Evolutionary conservation across 805 yeast species (phyloP).

Genomic region (Lipomyces anomalus): DNA sequence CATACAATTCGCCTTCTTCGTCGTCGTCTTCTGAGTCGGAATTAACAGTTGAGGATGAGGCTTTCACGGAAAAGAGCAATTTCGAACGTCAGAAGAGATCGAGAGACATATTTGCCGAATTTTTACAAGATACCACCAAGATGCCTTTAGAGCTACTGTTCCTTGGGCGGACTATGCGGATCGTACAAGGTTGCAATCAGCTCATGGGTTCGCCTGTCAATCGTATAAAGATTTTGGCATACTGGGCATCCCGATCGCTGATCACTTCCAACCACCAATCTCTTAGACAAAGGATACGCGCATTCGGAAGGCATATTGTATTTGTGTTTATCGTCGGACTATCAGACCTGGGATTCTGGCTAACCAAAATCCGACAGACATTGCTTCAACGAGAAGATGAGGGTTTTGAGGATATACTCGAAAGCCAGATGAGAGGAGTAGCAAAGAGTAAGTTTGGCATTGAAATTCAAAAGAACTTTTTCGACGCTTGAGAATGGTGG

Average conservation of each 20-base stretch:
- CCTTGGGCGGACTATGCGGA: slow-evolving; percentile 64
- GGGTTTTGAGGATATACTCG: slow-evolving; percentile 42
- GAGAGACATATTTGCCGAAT: slow-evolving; percentile 46
- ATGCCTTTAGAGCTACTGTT: slow-evolving; percentile 65
- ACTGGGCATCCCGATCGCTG: slow-evolving; percentile 41
- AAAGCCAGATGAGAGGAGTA: slow-evolving; percentile 33
- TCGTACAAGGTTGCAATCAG: slow-evolving; percentile 65
- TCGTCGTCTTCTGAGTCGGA: no score
- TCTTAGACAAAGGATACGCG: slow-evolving; percentile 4
- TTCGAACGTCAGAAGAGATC: slow-evolving; percentile 42
- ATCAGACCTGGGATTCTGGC: slow-evolving; percentile 31
- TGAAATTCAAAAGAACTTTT: slow-evolving; percentile 1
- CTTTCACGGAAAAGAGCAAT: slow-evolving; percentile 33
- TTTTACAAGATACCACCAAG: slow-evolving; percentile 56
- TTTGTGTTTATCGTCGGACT: slow-evolving; percentile 11
- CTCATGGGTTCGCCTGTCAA: slow-evolving; percentile 69
- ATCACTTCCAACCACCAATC: slow-evolving; percentile 5
- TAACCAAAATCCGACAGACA: slow-evolving; percentile 35
- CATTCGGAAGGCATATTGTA: slow-evolving; percentile 7
- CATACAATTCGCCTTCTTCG: slow-evolving; percentile 38
- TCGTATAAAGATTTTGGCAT: slow-evolving; percentile 56
- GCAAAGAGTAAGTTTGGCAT: slow-evolving; percentile 16
- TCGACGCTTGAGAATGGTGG: not conserved
- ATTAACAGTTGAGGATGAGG: no score
- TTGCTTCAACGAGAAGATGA: slow-evolving; percentile 30